A percentile compares a stretch with the other conserved stretches of the same genome.
Evolutionary conservation across 352 stramenopile species (phyloP).

Genomic region (Peronospora belbahrii): DNA sequence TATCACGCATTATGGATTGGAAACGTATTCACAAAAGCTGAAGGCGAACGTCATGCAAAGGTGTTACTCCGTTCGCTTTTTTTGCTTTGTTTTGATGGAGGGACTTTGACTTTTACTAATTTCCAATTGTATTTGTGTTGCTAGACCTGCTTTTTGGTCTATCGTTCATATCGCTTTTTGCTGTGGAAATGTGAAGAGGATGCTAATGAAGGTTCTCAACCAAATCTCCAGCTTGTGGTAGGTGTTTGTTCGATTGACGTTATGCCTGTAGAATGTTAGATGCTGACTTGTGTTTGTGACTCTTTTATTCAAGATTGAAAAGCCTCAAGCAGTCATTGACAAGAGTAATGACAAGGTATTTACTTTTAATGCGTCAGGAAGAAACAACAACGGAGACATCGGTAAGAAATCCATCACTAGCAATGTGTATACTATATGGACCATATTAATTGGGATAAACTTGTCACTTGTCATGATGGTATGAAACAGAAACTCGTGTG

Average conservation of each 20-base stretch:
- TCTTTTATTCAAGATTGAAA: slow-evolving; percentile 46
- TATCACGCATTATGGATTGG: slow-evolving; percentile 70
- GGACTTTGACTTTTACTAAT: not conserved
- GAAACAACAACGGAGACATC: slow-evolving; percentile 38
- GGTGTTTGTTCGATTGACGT: slow-evolving; percentile 6
- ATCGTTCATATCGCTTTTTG: slow-evolving; percentile 68
- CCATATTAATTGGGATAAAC: slow-evolving; percentile 1
- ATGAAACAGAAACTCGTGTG: slow-evolving; percentile 47
- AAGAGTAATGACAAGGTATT: slow-evolving; percentile 56
- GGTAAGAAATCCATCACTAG: slow-evolving; percentile 34
- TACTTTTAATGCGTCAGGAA: slow-evolving; percentile 54
- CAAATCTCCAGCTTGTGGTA: slow-evolving; percentile 59
- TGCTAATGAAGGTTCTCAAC: slow-evolving; percentile 42
- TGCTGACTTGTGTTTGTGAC: slow-evolving; percentile 1
- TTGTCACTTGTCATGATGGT: not conserved
- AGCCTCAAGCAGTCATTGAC: slow-evolving; percentile 46
- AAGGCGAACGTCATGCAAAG: slow-evolving; percentile 63
- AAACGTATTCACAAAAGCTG: slow-evolving; percentile 47
- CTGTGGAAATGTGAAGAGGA: slow-evolving; percentile 78
- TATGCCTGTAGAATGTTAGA: no score
- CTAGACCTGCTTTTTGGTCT: slow-evolving; percentile 51
- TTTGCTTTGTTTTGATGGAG: not conserved
- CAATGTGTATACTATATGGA: not conserved
- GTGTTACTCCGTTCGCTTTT: slow-evolving; percentile 14
- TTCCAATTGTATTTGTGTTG: slow-evolving; percentile 10